A percentile compares a stretch with the other conserved stretches of the same genome.
These are phyloP conservation scores for Pseudisothecium myosuroides DNA, from an alignment of 225 moss, liverwort and hornwort genomes.

Conservation along the genomic window DNA sequence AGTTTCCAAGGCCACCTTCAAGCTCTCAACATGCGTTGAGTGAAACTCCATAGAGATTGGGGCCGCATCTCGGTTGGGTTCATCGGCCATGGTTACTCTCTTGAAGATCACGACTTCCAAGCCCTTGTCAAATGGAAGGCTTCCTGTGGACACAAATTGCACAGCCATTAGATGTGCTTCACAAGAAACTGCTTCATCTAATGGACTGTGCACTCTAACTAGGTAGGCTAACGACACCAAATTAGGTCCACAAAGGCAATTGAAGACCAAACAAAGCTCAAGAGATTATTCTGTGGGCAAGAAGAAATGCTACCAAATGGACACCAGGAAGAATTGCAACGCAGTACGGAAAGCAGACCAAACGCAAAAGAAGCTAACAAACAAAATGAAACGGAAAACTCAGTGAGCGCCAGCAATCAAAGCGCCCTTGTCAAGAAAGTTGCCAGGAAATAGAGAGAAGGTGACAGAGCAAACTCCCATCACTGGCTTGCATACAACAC, in stretches of 20 bases:
- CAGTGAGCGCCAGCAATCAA: too few species aligned
- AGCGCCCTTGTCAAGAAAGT: neutral
- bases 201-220: neutral
- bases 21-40: neutral
- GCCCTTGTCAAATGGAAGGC: neutral
- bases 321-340: neutral
- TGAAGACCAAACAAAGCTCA: too few species aligned
- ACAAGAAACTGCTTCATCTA: neutral
- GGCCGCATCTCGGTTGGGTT: accelerated
- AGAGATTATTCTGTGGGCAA: accelerated
- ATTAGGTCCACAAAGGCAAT: too few species aligned
- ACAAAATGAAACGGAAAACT: neutral
- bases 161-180: neutral
- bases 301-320: neutral
- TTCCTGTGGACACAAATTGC: neutral
- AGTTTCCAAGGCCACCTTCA: neutral
- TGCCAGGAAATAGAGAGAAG: neutral
- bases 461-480: neutral
- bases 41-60: neutral
- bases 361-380: neutral
- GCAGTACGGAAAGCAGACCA: too few species aligned
- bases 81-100: neutral
- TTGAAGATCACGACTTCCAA: accelerated
- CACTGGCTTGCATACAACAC: neutral
- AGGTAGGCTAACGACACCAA: accelerated